A percentile compares a stretch with the other conserved stretches of the same genome.
phyloP scores from a whole-genome alignment of 768 basidiomycete genomes.

The Nidula microcarpa region DNA sequence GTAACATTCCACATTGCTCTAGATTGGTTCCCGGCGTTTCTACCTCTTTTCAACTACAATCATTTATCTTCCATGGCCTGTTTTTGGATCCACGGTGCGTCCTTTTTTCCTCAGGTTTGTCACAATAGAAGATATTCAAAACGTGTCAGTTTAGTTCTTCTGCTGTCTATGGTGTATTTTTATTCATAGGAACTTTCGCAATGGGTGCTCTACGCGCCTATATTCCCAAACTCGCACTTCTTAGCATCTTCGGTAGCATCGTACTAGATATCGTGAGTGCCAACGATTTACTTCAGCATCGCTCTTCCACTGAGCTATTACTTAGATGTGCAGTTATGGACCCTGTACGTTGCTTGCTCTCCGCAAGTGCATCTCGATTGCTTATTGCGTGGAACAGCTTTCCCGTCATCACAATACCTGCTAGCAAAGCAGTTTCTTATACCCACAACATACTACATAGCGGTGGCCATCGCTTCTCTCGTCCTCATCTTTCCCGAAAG shows the following conservation, averaged over 20 bases:
- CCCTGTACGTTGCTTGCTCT: constrained; percentile 20
- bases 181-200: constrained; percentile 39
- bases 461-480: constrained; percentile 32
- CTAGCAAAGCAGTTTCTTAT: constrained; percentile 35
- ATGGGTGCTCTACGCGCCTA: constrained; percentile 33
- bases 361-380: not conserved
- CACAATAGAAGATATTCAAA: not conserved
- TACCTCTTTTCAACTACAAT: constrained; percentile 22
- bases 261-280: constrained; percentile 34
- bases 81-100: constrained; percentile 39
- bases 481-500: constrained; percentile 41
- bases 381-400: constrained; percentile 16
- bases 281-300: not conserved
- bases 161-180: constrained; percentile 39
- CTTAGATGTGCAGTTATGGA: constrained; percentile 32
- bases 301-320: not conserved
- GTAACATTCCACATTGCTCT: not conserved
- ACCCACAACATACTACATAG: constrained; percentile 35
- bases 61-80: constrained; percentile 29
- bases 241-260: constrained; percentile 41
- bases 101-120: not conserved
- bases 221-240: constrained; percentile 33
- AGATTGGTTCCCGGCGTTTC: not conserved
- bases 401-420: constrained; percentile 36
- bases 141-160: constrained; percentile 23